Evolutionary conservation across 2,329 filamentous ascomycete species (phyloP), one percentile per base, ranked within the genome.

Genomic region (Fusarium globosum): DNA sequence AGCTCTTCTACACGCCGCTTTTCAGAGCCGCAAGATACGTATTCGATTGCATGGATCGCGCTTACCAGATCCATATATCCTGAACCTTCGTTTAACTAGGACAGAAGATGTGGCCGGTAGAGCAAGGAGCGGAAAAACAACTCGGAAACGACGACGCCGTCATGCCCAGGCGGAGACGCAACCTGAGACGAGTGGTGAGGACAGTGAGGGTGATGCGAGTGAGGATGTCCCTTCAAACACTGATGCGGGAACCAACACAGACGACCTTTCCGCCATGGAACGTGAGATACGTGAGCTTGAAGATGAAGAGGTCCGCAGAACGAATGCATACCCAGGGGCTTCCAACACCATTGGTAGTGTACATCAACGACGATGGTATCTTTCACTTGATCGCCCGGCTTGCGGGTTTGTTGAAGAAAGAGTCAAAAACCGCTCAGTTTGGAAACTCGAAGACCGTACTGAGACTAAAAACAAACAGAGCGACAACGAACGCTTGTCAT

Each of bases 281-380:
- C 78, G 79, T 41, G 84, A 86, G 76, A 73, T 85, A 33, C 81
- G 80, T 10, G 84, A 88, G 73, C 77, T 85, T 14, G 84, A 88
- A 63, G 86, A 90, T 66, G 85, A 87, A 43, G 81, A 87, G 35
- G 87, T 92, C 30, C 87, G 89, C 13, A 79, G 79, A 5, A 89
- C 86, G 11, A 94, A 94, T 74, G 90, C 91, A 9, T 94, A 94
- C 75, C 82, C 87, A 0, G 91, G 92, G 10, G 90, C 92, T 0
- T 84, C 76, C 3, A 94, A 94, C 75, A 88, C 85, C 6, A 90
- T 94, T 45, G 89, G 88, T 11, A 93, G 91, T 42, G 83, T 93
- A 8, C 88, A 93, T 74, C 91, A 93, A 79, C 86, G 91, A 10
- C 84, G 85, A 46, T 94, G 91, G 92, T 92, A 89, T 67, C 76